phyloP scores from a whole-genome alignment of 2,329 filamentous ascomycete genomes.

The Alternaria gansuensis region DNA sequence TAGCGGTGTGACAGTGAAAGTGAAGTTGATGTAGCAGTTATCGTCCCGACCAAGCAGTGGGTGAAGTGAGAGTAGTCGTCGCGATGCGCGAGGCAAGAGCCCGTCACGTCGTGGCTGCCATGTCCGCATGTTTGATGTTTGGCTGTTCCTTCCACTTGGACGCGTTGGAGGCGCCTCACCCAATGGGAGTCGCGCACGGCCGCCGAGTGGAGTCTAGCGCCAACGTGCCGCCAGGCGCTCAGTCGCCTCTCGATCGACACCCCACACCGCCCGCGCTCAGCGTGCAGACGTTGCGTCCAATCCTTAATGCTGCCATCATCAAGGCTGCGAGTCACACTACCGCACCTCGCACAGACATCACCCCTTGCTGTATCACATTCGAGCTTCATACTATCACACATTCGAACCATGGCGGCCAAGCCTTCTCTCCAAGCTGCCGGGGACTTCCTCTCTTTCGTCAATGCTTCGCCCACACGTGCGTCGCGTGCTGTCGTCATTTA shows the following conservation, averaged over 20 bases:
- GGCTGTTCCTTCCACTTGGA: constrained; percentile 30
- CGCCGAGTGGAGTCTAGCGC: constrained; percentile 7
- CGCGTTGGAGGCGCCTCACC: constrained; percentile 27
- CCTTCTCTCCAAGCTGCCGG: constrained; percentile 64
- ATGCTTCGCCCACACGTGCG: constrained; percentile 91
- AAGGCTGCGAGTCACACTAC: constrained; percentile 20
- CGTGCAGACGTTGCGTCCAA: constrained; percentile 29
- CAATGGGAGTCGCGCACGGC: constrained; percentile 28
- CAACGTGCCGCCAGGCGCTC: constrained; percentile 15
- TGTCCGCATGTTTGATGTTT: constrained; percentile 47
- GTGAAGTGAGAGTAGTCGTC: constrained; percentile 19
- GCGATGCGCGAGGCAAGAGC: constrained; percentile 26
- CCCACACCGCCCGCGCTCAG: constrained; percentile 22
- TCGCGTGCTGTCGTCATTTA: constrained; percentile 17
- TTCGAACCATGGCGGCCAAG: constrained; percentile 49
- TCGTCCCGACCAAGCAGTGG: not conserved
- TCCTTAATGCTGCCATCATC: constrained; percentile 30
- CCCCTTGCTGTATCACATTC: constrained; percentile 19
- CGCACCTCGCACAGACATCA: constrained; percentile 25
- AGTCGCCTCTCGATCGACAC: constrained; percentile 20
- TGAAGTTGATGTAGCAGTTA: not conserved
- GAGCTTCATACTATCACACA: constrained; percentile 27
- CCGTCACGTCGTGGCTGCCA: constrained; percentile 28
- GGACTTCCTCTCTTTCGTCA: constrained; percentile 93
- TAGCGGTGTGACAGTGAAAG: constrained; percentile 12